Conservation (phyloP, 129 eudicot genomes). For the Chrysanthemum makinoi region DNA sequence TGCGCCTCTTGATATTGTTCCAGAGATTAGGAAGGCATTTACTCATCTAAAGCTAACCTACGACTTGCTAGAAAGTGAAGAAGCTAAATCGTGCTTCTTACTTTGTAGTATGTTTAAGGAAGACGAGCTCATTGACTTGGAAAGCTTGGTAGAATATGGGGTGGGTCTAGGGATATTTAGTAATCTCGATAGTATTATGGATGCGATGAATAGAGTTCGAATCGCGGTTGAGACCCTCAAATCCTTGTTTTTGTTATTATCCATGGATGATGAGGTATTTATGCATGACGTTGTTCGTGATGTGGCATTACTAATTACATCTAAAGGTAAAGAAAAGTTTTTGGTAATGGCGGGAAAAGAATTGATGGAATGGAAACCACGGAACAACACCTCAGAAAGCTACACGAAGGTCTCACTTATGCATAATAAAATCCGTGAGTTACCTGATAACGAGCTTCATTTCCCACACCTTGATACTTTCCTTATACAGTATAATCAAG, state of each 20-base stretch:
- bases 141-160: neutral
- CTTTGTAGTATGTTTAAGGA: neutral
- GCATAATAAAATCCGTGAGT: neutral
- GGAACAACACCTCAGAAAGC: neutral
- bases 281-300: conserved; percentile 29
- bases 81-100: conserved; percentile 5
- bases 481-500: neutral
- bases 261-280: neutral
- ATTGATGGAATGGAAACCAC: neutral
- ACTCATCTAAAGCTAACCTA: conserved; percentile 7
- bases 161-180: conserved; percentile 5
- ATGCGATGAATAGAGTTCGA: conserved; percentile 10
- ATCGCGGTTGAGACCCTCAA: neutral
- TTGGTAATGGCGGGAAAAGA: neutral
- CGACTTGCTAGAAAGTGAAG: conserved; percentile 11
- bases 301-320: neutral
- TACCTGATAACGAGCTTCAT: neutral
- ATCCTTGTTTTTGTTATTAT: conserved; percentile 1
- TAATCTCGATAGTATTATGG: conserved; percentile 4
- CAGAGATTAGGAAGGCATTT: neutral
- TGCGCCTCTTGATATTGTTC: neutral
- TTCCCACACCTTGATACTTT: conserved; percentile 4
- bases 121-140: neutral
- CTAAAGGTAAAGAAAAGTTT: neutral
- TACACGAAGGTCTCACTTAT: conserved; percentile 15